Base-by-base conservation (phyloP, 495 filamentous ascomycete species). In the Stereocaulon alpinum region DNA sequence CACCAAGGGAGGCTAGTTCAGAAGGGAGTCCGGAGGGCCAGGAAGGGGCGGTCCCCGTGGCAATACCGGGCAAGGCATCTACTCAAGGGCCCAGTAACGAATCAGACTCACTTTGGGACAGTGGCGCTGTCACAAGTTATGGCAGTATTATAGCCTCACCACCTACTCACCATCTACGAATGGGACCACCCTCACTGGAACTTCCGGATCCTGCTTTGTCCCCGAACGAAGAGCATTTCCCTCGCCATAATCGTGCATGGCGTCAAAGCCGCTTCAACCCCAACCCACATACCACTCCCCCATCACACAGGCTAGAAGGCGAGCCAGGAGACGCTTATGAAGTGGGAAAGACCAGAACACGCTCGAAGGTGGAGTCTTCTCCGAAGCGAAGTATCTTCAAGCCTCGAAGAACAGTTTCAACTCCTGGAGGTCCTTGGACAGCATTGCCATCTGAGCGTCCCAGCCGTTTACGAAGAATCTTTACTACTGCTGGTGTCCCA, bases 71-170 rank as follows among this genome's bases (percentile, higher is more conserved):
- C 65, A 4, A 63, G 74, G 47, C 66, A 64, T 27, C 56, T 49
- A 42, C 65, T 67, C 14, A 71, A 64, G 5, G 69, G 64, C 55
- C 68, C 63, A 37, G 22, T 59, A 49, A 59, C 27, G 59, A 62
- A 32, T 58, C 55, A n/a, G 44, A 54, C 7, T 56, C 65, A 5
- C 41, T 59, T 27, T 67, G 65, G 65, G 66, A 68, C 45, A 68
- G 63, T 58, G 66, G 63, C 30, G 59, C 50, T 15, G 51, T 68
- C 6, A 67, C 67, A 17, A 80, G 72, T 42, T 94, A 93, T 80
- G 89, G 89, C 20, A 92, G 88, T 69, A 87, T 94, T 54, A 71
- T 84, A 5, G 76, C 80, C 3, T 82, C 84, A 14, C 85, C 86
- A 0, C 82, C 83, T n/a, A 61, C 64, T 27, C 56, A 63, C 7